phyloP scores from a whole-genome alignment of 495 filamentous ascomycete genomes.

The Penicillium macrosclerotiorum region DNA sequence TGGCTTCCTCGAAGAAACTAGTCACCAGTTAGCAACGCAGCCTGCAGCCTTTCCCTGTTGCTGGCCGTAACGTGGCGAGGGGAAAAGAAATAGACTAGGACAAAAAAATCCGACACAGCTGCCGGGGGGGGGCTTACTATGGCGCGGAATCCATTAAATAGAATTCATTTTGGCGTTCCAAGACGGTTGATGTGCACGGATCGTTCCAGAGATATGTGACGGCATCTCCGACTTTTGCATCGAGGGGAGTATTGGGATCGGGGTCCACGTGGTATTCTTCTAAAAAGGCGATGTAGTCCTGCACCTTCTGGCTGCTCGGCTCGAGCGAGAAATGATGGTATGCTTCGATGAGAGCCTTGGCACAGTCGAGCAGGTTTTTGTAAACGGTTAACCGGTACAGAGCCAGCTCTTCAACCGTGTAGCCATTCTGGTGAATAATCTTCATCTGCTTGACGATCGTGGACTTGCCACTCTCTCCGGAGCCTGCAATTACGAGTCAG shows the following conservation, averaged over 20 bases:
- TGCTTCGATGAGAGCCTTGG: conserved; percentile 83
- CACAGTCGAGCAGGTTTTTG: conserved; percentile 96
- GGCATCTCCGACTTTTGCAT: conserved; percentile 75
- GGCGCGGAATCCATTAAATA: conserved; percentile 99
- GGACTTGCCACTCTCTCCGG: conserved; percentile 97
- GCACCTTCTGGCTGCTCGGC: conserved; percentile 65
- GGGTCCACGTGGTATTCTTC: conserved; percentile 85
- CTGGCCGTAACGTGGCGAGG: too few species aligned
- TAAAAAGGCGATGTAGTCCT: conserved; percentile 73
- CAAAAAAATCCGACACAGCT: not conserved
- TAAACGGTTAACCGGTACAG: conserved; percentile 94
- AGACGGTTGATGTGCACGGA: conserved; percentile 72
- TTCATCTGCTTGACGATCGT: conserved; percentile 99
- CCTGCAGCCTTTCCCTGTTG: too few species aligned
- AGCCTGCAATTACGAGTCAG: conserved; percentile 56
- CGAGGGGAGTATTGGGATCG: conserved; percentile 78
- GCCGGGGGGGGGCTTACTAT: conserved; percentile 83
- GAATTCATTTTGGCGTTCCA: conserved; percentile 96
- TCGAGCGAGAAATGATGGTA: conserved; percentile 86
- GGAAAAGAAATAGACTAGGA: too few species aligned
- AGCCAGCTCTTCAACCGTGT: conserved; percentile 84
- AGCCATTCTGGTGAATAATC: conserved; percentile 98
- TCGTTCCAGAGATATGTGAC: conserved; percentile 89
- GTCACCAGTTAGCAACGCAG: conserved; percentile 2
- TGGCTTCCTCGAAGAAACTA: conserved; percentile 94